Conservation (phyloP, 495 filamentous ascomycete species). For the Annulohypoxylon maeteangense region DNA sequence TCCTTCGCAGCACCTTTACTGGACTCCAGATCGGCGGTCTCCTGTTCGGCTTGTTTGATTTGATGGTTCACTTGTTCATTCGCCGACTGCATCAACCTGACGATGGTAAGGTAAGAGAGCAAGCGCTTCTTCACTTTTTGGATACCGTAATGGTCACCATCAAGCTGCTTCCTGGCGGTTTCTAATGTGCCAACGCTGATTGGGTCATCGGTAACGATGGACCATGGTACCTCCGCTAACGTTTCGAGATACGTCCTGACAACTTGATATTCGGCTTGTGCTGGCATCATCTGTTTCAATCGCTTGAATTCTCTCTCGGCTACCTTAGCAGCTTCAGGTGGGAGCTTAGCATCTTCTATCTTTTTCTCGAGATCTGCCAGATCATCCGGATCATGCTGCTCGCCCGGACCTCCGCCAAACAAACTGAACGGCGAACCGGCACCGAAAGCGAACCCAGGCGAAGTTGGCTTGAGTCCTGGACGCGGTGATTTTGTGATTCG, state of each 20-base stretch:
- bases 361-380: constrained; percentile 88
- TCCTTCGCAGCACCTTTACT: constrained; percentile 48
- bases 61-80: constrained; percentile 83
- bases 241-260: constrained; percentile 95
- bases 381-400: constrained; percentile 60
- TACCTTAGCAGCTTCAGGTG: constrained; percentile 77
- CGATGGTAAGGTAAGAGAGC: constrained; percentile 93
- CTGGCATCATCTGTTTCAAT: constrained; percentile 92
- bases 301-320: constrained; percentile 89
- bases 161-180: constrained; percentile 86
- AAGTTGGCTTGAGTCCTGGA: constrained; percentile 55
- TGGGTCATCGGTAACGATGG: constrained; percentile 83
- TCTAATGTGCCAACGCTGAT: constrained; percentile 83
- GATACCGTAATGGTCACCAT: constrained; percentile 96
- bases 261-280: constrained; percentile 94
- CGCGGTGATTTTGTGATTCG: constrained; percentile 63
- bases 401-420: constrained; percentile 41
- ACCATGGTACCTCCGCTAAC: constrained; percentile 94
- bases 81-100: constrained; percentile 90
- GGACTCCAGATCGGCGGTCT: constrained; percentile 59
- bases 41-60: constrained; percentile 72
- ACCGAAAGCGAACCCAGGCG: constrained; percentile 63
- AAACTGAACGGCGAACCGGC: constrained; percentile 53
- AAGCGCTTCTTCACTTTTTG: constrained; percentile 98
- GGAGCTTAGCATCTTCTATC: constrained; percentile 80